A percentile compares a stretch with the other conserved stretches of the same genome.
Evolutionary conservation across 768 basidiomycete genomes (phyloP).

Genomic region (Lepiota venenata): DNA sequence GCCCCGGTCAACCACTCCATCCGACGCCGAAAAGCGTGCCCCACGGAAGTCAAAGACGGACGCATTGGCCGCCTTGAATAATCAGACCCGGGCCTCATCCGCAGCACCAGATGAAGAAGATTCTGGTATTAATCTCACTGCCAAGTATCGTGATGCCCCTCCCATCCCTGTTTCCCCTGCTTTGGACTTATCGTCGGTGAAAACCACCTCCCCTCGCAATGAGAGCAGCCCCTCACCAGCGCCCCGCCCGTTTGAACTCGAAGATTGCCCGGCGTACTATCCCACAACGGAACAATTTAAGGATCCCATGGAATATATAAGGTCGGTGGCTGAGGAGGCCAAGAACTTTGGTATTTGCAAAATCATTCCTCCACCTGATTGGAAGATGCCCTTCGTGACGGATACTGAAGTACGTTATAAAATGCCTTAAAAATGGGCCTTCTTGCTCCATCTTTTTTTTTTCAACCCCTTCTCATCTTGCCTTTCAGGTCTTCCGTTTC

Average conservation of each 20-base stretch:
- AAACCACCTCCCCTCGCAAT: conserved; percentile 55
- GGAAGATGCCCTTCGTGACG: conserved; percentile 96
- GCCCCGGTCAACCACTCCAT: conserved; percentile 33
- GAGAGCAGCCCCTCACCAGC: conserved; percentile 32
- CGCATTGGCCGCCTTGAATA: conserved; percentile 75
- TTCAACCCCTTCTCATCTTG: conserved; percentile 32
- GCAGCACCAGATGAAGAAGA: conserved; percentile 53
- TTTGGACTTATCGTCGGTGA: conserved; percentile 70
- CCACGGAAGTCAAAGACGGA: conserved; percentile 91
- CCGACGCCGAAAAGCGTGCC: conserved; percentile 56
- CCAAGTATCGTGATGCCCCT: conserved; percentile 44
- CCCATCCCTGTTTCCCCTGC: conserved; percentile 61
- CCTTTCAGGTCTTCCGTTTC: conserved; percentile 80
- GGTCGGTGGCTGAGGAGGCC: conserved; percentile 69
- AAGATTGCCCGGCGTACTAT: conserved; percentile 87
- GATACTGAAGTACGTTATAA: conserved; percentile 77
- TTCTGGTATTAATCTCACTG: conserved; percentile 41
- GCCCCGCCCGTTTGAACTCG: conserved; percentile 79
- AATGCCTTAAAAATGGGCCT: conserved; percentile 12
- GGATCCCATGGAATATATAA: conserved; percentile 93
- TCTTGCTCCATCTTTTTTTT: conserved; percentile 6
- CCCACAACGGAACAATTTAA: conserved; percentile 90
- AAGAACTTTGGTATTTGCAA: conserved; percentile 90
- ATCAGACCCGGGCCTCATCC: conserved; percentile 56
- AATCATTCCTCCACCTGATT: conserved; percentile 87